Evolutionary conservation across 495 filamentous ascomycete genomes (phyloP), one percentile per base, ranked within the genome.

Genomic region (Aspergillus saccharolyticus): DNA sequence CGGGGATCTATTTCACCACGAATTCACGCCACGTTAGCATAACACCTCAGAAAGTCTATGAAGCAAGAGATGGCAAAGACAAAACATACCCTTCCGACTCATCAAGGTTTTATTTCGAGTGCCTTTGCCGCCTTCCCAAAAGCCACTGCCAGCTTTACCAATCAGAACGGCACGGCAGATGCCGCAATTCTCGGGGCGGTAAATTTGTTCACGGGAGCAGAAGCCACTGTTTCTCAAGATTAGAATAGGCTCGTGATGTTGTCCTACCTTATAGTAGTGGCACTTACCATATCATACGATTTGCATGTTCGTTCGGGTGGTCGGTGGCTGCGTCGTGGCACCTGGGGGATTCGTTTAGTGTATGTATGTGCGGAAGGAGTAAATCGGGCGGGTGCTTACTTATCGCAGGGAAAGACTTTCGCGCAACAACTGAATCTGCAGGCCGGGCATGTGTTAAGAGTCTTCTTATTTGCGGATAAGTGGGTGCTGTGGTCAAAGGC

Each of bases 111-210:
- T 82, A 68, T 89, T 86, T 52, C 89, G 72, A n/a, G 87, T 93
- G 10, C 90, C 90, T 68, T 89, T 91, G 1, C 91, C 91, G 16
- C 91, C 91, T 73, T 96, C 91, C 91, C 91, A 96, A 67, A 89
- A 96, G 8, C 90, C 91, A 55, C 76, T 83, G 0, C 88, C 87
- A 21, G 74, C 76, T 60, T 82, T 84, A 5, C 89, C 85, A n/a
- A 90, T 77, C 1, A 96, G 79, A 19, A 74, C 78, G n/a, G 85
- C 73, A 59, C 83, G 87, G 67, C 91, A 96, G 50, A 91, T 83
- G 0, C 75, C 80, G 63, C 91, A 96, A 50, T 87, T 86, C 63
- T 95, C 89, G 0, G 87, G 86, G 42, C 84, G 73, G 68, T 89
- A 96, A 55, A 86, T 86, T 78, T 94, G 89, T 74, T 96, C 91